Conservation (phyloP, 2,329 filamentous ascomycete species). For the Aspergillus phoenicis region DNA sequence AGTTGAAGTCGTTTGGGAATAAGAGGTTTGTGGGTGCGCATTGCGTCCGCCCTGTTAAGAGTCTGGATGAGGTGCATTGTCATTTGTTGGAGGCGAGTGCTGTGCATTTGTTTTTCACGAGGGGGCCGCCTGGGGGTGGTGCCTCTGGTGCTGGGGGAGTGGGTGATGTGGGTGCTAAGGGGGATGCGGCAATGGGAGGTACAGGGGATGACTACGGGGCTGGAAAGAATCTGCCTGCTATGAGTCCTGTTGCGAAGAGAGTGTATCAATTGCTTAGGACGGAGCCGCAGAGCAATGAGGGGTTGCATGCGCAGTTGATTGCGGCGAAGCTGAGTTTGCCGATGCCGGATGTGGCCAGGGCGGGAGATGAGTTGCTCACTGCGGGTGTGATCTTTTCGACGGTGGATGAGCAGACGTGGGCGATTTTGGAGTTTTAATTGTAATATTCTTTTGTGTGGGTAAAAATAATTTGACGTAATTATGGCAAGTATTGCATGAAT, state of each 20-base stretch:
- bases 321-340: slow-evolving; percentile 66
- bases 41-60: slow-evolving; percentile 74
- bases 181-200: slow-evolving; percentile 36
- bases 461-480: too few species aligned
- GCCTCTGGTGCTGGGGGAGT: slow-evolving; percentile 51
- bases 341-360: slow-evolving; percentile 69
- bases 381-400: slow-evolving; percentile 84
- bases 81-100: slow-evolving; percentile 88
- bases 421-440: slow-evolving; percentile 66
- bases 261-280: slow-evolving; percentile 72
- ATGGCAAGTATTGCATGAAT: too few species aligned
- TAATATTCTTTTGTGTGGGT: not conserved
- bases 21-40: slow-evolving; percentile 80
- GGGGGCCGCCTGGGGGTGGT: slow-evolving; percentile 59
- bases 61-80: slow-evolving; percentile 91
- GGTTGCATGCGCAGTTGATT: slow-evolving; percentile 78
- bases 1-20: slow-evolving; percentile 79
- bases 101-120: slow-evolving; percentile 81
- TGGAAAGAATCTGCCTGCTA: slow-evolving; percentile 46
- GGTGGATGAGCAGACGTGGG: slow-evolving; percentile 90
- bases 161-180: slow-evolving; percentile 34
- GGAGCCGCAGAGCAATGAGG: slow-evolving; percentile 74
- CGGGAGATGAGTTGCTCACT: slow-evolving; percentile 77
- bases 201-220: slow-evolving; percentile 32
- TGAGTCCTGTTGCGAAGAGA: slow-evolving; percentile 63